Conservation (phyloP, 73 alveolate genomes). For the Stentor coeruleus region DNA sequence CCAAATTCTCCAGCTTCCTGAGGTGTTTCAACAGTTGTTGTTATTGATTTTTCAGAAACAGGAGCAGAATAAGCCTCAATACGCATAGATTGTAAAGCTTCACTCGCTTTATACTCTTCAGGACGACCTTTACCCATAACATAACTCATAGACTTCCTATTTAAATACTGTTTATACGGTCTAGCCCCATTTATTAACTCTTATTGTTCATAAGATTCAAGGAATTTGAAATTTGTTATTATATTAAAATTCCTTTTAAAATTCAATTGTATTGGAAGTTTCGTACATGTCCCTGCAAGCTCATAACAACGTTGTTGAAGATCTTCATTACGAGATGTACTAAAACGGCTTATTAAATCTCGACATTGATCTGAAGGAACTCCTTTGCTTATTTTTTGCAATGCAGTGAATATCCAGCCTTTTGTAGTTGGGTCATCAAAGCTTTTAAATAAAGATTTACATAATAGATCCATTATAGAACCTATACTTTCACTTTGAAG, state of each 20-base stretch:
- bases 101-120: slow-evolving; percentile 41
- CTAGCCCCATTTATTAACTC: slow-evolving; percentile 45
- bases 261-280: slow-evolving; percentile 33
- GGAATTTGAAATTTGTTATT: slow-evolving; percentile 62
- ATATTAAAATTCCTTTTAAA: slow-evolving; percentile 46
- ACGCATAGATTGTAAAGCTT: slow-evolving; percentile 38
- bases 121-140: slow-evolving; percentile 51
- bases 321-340: slow-evolving; percentile 63
- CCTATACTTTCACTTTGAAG: slow-evolving; percentile 55
- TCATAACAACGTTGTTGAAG: slow-evolving; percentile 77
- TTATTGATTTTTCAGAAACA: slow-evolving; percentile 31
- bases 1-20: background rate
- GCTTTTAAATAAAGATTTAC: slow-evolving; percentile 55
- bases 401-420: slow-evolving; percentile 78
- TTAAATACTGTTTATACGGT: slow-evolving; percentile 49
- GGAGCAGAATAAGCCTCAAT: slow-evolving; percentile 76
- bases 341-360: slow-evolving; percentile 60
- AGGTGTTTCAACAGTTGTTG: background rate
- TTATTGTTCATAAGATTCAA: slow-evolving; percentile 58
- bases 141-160: slow-evolving; percentile 43
- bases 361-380: slow-evolving; percentile 51
- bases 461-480: slow-evolving; percentile 59
- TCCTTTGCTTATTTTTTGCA: slow-evolving; percentile 66
- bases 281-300: slow-evolving; percentile 54
- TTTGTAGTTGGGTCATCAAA: slow-evolving; percentile 71